Conservation (phyloP, 805 yeast genomes). For the Metschnikowia lunata region DNA sequence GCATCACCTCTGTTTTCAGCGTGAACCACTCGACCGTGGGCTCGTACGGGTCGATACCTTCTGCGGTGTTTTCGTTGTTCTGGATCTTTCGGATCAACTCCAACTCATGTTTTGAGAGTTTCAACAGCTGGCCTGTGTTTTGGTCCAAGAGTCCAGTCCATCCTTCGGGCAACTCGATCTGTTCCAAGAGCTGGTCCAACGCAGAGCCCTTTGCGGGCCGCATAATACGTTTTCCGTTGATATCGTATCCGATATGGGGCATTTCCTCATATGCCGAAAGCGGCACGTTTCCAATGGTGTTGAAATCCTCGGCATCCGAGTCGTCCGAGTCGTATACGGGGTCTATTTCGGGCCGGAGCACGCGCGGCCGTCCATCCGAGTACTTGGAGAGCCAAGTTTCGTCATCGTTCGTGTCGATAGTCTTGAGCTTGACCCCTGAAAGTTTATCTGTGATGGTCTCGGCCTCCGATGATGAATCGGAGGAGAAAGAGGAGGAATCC, state of each 20-base stretch:
- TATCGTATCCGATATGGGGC: slow-evolving; percentile 96
- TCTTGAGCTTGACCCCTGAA: slow-evolving; percentile 50
- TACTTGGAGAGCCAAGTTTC: slow-evolving; percentile 42
- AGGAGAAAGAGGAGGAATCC: slow-evolving; percentile 42
- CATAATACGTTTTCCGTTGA: slow-evolving; percentile 97
- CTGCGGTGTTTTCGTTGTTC: slow-evolving; percentile 79
- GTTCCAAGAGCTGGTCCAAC: slow-evolving; percentile 80
- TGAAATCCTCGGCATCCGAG: slow-evolving; percentile 70
- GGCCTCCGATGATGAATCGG: slow-evolving; percentile 52
- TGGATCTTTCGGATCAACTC: slow-evolving; percentile 85
- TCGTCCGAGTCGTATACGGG: slow-evolving; percentile 96
- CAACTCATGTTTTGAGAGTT: slow-evolving; percentile 80
- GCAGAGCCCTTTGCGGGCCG: slow-evolving; percentile 98
- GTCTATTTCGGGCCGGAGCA: slow-evolving; percentile 82
- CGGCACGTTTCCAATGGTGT: slow-evolving; percentile 93
- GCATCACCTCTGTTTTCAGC: slow-evolving; percentile 78
- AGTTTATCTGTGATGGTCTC: slow-evolving; percentile 52
- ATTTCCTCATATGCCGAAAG: slow-evolving; percentile 90
- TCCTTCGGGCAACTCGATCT: slow-evolving; percentile 93
- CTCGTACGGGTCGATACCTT: slow-evolving; percentile 78
- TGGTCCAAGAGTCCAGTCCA: slow-evolving; percentile 97
- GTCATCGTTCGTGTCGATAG: slow-evolving; percentile 41
- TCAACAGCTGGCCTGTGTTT: slow-evolving; percentile 79
- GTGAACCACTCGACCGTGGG: slow-evolving; percentile 97
- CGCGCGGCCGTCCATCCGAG: slow-evolving; percentile 78